Conservation (phyloP, 2,329 filamentous ascomycete species). For the Dendrostoma leiphaemia region DNA sequence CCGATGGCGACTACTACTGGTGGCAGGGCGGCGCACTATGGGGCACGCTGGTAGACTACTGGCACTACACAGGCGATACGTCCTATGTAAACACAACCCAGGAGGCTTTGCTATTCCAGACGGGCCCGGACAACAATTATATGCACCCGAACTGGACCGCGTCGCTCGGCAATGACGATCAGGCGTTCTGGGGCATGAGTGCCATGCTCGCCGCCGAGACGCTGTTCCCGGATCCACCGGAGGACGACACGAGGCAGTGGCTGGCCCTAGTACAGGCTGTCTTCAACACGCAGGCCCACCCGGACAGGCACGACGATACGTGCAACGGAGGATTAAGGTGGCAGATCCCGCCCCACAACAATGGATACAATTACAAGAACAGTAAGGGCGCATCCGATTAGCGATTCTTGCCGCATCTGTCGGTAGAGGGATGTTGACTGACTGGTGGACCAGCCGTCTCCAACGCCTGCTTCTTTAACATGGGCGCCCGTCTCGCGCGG, state of each 20-base stretch:
- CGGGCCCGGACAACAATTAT: conserved; percentile 34
- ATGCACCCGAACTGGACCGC: conserved; percentile 15
- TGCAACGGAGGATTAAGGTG: conserved; percentile 13
- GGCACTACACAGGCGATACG: conserved; percentile 46
- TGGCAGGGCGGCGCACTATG: conserved; percentile 51
- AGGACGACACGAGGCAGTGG: conserved; percentile 8
- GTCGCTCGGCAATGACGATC: conserved; percentile 14
- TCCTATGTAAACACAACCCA: conserved; percentile 42
- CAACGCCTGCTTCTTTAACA: conserved; percentile 49
- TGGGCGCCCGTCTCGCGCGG: conserved; percentile 57
- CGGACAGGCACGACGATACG: conserved; percentile 10
- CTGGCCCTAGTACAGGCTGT: conserved; percentile 15
- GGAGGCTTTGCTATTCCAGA: conserved; percentile 42
- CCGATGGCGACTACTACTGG: conserved; percentile 41
- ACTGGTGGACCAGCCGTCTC: conserved; percentile 29
- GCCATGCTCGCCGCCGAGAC: conserved; percentile 17
- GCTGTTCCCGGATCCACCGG: conserved; percentile 2
- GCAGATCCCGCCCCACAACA: conserved; percentile 10
- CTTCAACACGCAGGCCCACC: conserved; percentile 10
- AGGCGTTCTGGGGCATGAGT: conserved; percentile 15
- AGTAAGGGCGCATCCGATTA: not conserved
- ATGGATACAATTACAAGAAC: conserved; percentile 14
- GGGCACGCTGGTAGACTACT: conserved; percentile 48
- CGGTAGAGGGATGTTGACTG: not conserved
- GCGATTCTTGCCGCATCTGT: too few relatives aligned